Conservation (phyloP, 73 alveolate species). For the Uronychia setigera region DNA sequence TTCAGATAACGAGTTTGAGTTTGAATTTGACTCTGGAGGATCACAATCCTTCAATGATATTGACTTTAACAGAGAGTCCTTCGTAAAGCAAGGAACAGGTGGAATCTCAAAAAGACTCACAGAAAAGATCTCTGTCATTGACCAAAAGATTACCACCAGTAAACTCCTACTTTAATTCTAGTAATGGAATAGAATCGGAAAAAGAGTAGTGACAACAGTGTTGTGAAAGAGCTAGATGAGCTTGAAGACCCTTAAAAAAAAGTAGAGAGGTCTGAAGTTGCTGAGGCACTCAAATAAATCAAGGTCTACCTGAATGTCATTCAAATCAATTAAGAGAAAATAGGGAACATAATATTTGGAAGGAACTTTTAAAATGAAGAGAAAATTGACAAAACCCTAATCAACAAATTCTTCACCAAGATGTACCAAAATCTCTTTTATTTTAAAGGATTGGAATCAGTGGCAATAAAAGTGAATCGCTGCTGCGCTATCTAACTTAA, state of each 20-base stretch:
- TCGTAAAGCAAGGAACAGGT: no score
- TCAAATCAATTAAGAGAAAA: not conserved
- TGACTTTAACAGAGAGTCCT: no score
- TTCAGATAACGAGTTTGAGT: no score
- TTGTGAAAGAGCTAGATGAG: not conserved
- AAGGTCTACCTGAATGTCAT: not conserved
- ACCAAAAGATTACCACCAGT: not conserved
- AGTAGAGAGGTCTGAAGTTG: not conserved
- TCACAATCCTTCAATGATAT: no score
- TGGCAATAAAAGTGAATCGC: not conserved
- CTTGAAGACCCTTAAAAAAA: not conserved
- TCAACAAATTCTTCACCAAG: not conserved
- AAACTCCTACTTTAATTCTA: not conserved
- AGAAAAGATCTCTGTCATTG: not conserved
- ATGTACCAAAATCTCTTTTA: not conserved
- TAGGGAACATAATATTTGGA: not conserved
- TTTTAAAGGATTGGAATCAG: not conserved
- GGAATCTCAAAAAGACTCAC: no score
- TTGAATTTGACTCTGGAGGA: no score
- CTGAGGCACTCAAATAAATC: not conserved
- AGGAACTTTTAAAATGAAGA: not conserved
- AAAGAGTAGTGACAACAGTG: not conserved
- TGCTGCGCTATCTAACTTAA: not conserved
- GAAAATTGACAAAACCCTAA: not conserved
- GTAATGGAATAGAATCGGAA: not conserved